phyloP scores from a whole-genome alignment of 1,284 basidiomycete species.

The Tausonia pullulans region DNA sequence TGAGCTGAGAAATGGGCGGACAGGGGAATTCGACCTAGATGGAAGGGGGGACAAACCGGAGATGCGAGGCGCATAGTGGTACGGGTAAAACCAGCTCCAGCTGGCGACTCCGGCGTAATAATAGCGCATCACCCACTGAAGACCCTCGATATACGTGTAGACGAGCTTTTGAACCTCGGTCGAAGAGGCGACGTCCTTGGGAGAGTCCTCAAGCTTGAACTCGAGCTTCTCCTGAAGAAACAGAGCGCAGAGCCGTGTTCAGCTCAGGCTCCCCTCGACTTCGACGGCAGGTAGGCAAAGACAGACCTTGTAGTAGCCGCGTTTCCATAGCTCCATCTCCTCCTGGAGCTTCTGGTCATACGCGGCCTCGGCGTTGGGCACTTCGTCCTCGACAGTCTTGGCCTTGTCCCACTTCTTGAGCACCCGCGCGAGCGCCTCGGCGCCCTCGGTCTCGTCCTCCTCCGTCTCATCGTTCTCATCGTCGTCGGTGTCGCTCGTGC shows the following conservation, averaged over 20 bases:
- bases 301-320: conserved; percentile 71
- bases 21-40: neutral
- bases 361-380: conserved; percentile 62
- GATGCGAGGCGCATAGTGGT: conserved; percentile 92
- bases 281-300: neutral
- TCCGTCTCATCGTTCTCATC: conserved; percentile 19
- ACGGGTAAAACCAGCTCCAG: conserved; percentile 99
- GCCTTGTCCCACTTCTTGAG: conserved; percentile 80
- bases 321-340: conserved; percentile 89
- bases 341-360: conserved; percentile 60
- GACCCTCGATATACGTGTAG: conserved; percentile 79
- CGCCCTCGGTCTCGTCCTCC: conserved; percentile 45
- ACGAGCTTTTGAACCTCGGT: conserved; percentile 55
- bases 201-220: conserved; percentile 53
- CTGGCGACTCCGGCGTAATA: conserved; percentile 95
- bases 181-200: conserved; percentile 28
- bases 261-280: conserved; percentile 1
- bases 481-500: conserved; percentile 33
- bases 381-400: conserved; percentile 51
- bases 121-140: conserved; percentile 99
- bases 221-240: conserved; percentile 60
- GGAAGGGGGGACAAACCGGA: conserved; percentile 48
- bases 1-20: conserved; percentile 5
- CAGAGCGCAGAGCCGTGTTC: neutral
- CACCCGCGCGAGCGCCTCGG: conserved; percentile 65